Evolutionary conservation across 2,329 filamentous ascomycete genomes (phyloP).

Genomic region (Huntiella bhutanensis): DNA sequence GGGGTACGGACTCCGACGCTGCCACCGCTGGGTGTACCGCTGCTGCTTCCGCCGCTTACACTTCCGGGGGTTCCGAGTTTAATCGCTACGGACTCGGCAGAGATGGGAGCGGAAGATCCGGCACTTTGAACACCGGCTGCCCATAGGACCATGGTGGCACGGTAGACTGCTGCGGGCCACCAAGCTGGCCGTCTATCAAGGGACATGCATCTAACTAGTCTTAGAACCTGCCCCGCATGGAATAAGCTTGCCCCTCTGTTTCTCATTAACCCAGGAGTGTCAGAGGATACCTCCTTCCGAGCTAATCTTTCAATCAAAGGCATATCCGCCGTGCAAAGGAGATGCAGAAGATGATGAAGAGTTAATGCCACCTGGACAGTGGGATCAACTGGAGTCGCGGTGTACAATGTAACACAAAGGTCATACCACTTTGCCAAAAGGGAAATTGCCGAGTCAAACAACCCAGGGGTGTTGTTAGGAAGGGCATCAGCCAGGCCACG

Average conservation of each 20-base stretch:
- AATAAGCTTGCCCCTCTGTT: constrained; percentile 44
- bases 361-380: constrained; percentile 47
- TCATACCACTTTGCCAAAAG: constrained; percentile 49
- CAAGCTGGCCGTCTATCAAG: constrained; percentile 42
- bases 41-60: neutral
- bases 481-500: constrained; percentile 29
- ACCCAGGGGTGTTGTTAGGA: constrained; percentile 33
- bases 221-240: constrained; percentile 48
- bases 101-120: constrained; percentile 19
- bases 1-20: too few species aligned
- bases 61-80: neutral
- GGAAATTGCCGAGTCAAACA: constrained; percentile 41
- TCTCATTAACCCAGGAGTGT: constrained; percentile 35
- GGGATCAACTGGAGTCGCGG: constrained; percentile 35
- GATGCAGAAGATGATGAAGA: constrained; percentile 50
- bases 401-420: constrained; percentile 36
- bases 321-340: constrained; percentile 51
- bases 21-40: too few species aligned
- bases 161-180: constrained; percentile 54
- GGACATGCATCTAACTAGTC: constrained; percentile 41
- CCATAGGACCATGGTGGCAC: constrained; percentile 45
- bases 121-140: constrained; percentile 23
- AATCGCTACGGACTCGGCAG: neutral
- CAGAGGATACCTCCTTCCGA: constrained; percentile 34
- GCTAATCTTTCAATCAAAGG: constrained; percentile 48